Conservation (phyloP, 108 stramenopile genomes). For the Nannochloropsis gaditana region DNA sequence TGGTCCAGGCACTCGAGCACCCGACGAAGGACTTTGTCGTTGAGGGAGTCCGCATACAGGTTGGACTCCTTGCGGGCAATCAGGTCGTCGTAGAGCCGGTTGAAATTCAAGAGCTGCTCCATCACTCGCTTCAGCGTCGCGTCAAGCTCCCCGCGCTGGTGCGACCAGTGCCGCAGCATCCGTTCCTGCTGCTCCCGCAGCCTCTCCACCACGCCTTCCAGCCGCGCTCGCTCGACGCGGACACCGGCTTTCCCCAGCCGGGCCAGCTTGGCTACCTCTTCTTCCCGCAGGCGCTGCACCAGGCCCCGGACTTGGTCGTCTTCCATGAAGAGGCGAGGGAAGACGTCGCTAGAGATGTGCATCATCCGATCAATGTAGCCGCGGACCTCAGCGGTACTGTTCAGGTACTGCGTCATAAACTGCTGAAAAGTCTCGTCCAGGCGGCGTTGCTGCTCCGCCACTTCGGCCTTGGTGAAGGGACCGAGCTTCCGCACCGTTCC, state of each 20-base stretch:
- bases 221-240: neutral
- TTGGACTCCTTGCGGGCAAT: slow-evolving; percentile 21
- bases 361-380: slow-evolving; percentile 2
- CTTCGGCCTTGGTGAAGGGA: neutral
- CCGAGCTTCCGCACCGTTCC: slow-evolving; percentile 7
- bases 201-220: neutral
- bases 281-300: neutral
- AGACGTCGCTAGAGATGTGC: neutral
- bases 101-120: neutral
- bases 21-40: neutral
- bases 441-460: neutral
- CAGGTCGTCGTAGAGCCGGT: slow-evolving; percentile 21
- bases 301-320: neutral
- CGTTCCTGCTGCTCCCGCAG: slow-evolving; percentile 11
- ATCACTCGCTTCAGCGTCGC: neutral
- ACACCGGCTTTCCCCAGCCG: neutral
- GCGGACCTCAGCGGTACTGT: neutral
- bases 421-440: slow-evolving; percentile 16
- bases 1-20: slow-evolving; percentile 9
- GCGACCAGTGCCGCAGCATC: neutral
- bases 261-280: neutral
- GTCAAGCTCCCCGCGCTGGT: neutral
- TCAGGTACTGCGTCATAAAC: slow-evolving; percentile 3
- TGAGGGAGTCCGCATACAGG: neutral
- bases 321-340: neutral